Evolutionary conservation across 2,329 filamentous ascomycete genomes (phyloP).

Genomic region (Fusarium agapanthi): DNA sequence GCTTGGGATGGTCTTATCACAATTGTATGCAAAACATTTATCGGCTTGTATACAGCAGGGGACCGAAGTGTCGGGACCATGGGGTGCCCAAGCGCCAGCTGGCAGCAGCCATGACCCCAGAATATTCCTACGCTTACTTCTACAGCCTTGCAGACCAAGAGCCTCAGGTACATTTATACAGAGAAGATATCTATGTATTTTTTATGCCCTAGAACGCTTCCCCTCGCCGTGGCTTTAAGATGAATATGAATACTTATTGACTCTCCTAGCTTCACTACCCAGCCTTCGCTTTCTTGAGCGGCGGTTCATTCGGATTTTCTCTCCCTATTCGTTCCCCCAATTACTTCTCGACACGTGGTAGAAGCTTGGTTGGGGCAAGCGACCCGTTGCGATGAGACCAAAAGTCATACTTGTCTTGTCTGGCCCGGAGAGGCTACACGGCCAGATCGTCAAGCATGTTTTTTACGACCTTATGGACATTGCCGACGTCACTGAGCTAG

Average conservation of each 20-base stretch:
- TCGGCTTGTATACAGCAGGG: not conserved
- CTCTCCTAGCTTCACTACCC: constrained; percentile 40
- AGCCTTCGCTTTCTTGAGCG: constrained; percentile 45
- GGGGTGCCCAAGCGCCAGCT: not conserved
- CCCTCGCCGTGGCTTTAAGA: constrained; percentile 40
- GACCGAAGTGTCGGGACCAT: not conserved
- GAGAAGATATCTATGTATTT: constrained; percentile 45
- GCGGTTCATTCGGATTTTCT: constrained; percentile 27
- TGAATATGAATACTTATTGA: constrained; percentile 40
- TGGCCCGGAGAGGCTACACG: not conserved
- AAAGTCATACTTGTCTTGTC: not conserved
- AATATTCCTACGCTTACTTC: constrained; percentile 43
- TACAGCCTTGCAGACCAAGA: constrained; percentile 47
- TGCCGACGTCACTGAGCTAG: not conserved
- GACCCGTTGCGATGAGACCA: not conserved
- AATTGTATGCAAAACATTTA: not conserved
- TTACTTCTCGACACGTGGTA: not conserved
- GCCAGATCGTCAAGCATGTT: not conserved
- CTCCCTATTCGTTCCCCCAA: constrained; percentile 2
- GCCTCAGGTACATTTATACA: constrained; percentile 39
- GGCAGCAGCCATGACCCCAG: not conserved
- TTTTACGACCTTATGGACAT: not conserved
- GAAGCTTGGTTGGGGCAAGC: not conserved
- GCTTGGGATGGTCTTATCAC: too few species aligned
- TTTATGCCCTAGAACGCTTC: constrained; percentile 47